These are phyloP conservation scores for Ceratocystis lukuohia DNA, from an alignment of 2,329 filamentous ascomycete genomes.

Conservation along the genomic window DNA sequence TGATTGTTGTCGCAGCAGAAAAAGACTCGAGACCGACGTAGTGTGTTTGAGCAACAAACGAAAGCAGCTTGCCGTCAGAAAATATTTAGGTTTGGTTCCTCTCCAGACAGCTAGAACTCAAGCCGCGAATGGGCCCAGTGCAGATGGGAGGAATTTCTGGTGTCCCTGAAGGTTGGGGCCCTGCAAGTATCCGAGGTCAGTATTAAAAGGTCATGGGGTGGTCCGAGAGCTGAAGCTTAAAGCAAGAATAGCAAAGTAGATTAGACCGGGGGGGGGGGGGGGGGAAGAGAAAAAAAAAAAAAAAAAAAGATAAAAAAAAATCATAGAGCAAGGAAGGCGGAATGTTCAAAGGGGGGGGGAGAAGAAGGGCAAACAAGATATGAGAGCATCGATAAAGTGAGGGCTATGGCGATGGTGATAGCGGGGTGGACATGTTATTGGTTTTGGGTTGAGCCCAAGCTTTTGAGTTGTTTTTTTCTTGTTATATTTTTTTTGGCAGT, in stretches of 20 bases:
- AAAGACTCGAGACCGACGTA: background rate
- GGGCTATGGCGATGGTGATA: no score
- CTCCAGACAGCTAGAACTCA: background rate
- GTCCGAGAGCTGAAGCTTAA: slow-evolving; percentile 6
- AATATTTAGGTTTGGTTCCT: background rate
- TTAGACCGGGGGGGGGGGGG: background rate
- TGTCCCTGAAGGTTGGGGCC: slow-evolving; percentile 3
- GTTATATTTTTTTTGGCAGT: no score
- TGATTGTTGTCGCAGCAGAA: background rate
- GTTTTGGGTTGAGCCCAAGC: background rate
- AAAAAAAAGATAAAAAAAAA: slow-evolving; percentile 12
- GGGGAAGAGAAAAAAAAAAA: no score
- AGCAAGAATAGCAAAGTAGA: background rate
- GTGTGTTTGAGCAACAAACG: background rate
- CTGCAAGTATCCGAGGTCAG: slow-evolving; percentile 11
- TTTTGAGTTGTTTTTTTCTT: no score
- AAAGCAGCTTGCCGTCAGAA: background rate
- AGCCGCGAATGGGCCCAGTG: slow-evolving; percentile 4
- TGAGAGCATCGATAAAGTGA: background rate
- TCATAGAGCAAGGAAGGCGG: background rate
- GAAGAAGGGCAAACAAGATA: background rate
- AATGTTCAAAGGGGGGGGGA: background rate
- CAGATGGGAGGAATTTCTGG: background rate
- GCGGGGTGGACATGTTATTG: background rate
- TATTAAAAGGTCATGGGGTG: slow-evolving; percentile 2